phyloP scores from a whole-genome alignment of 306 rosid genomes.

The Fragaria iinumae region DNA sequence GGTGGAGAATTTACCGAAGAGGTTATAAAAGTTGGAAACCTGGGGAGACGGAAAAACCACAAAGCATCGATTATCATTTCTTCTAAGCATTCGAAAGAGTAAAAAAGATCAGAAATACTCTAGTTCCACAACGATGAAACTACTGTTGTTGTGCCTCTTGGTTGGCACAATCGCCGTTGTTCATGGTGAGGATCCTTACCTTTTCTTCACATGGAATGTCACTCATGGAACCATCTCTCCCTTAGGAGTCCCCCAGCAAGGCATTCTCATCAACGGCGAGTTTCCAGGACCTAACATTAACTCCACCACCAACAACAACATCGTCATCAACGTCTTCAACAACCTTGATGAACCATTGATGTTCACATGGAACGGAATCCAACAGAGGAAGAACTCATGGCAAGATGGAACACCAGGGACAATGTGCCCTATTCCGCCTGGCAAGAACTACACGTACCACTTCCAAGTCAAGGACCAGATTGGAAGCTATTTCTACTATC shows the following conservation, averaged over 20 bases:
- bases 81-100: background rate
- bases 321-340: slow-evolving; percentile 57
- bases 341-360: slow-evolving; percentile 61
- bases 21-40: background rate
- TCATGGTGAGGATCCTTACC: slow-evolving; percentile 55
- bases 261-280: slow-evolving; percentile 57
- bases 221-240: slow-evolving; percentile 66
- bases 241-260: slow-evolving; percentile 65
- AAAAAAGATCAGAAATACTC: background rate
- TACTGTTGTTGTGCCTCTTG: slow-evolving; percentile 23
- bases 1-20: background rate
- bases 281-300: slow-evolving; percentile 73
- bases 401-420: slow-evolving; percentile 56
- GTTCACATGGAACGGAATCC: slow-evolving; percentile 53
- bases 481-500: slow-evolving; percentile 61
- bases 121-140: background rate
- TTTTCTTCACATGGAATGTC: slow-evolving; percentile 56
- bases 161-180: slow-evolving; percentile 13
- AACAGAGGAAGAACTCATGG: slow-evolving; percentile 71
- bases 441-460: slow-evolving; percentile 50
- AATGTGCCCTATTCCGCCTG: slow-evolving; percentile 55
- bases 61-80: background rate
- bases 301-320: slow-evolving; percentile 60
- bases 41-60: background rate
- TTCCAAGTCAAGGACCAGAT: slow-evolving; percentile 77